Evolutionary conservation across 2,329 filamentous ascomycete genomes (phyloP), one percentile per base, ranked within the genome.

Genomic region (Fusarium neocosmosporiellum): DNA sequence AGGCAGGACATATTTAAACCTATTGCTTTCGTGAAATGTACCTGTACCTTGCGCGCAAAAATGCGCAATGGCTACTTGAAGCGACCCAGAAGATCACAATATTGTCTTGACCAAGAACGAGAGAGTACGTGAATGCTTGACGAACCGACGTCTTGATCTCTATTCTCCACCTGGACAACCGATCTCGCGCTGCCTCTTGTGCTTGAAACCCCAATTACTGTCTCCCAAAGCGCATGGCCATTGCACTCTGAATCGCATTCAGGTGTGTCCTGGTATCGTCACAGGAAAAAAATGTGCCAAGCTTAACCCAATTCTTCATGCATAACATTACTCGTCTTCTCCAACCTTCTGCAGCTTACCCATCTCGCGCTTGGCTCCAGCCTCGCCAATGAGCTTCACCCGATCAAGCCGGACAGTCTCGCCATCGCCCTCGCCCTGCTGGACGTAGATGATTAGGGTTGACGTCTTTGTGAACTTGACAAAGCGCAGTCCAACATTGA

Each of bases 391-490:
- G 63, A 98, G 86, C 76, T 90, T 88, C 73, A 96, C 83, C 59
- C 94, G 88, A 83, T 96, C 94, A 58, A 99, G 83, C 65, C 96
- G 91, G 66, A 96, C 92, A 86, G 94, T 95, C 80, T 98, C 95
- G 48, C 92, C 90, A 59, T 94, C 92, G 20, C 91, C 92, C 63
- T 96, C 93, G 3, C 95, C 95, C 80, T 97, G 92, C 62, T 93
- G 93, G 36, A 99, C 91, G 81, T 98, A 99, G 13, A 99, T 77
- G 20, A 97, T 92, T 77, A 99, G 80, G 70, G 92, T 96, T 67
- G 91, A 93, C 62, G 98, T 93, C 80, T 95, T 97, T 84, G 98
- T 96, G 86, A 98, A 99, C 85, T 98, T 98, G 83, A 99, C 96
- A 79, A 96, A 98, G 16, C 95, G 93, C 77, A 98, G 84, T 50